Base-by-base conservation (phyloP, 441 rosid species). In the Populus tomentosa region DNA sequence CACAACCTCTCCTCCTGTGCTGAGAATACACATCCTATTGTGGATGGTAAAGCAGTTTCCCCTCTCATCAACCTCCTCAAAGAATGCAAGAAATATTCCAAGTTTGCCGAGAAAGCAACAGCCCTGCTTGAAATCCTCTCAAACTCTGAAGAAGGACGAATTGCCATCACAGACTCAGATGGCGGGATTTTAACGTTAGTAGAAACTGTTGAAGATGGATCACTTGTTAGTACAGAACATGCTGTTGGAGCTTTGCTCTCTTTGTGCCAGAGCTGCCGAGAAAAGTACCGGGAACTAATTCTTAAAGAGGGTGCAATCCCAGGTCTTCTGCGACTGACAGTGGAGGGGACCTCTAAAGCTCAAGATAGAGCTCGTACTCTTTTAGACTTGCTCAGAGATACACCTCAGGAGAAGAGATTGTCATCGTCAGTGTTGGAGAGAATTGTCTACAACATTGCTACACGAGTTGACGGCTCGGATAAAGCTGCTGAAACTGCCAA, bases 221-320 rank as follows among this genome's bases (percentile, higher is more conserved):
- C 95, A 28, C 91, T 81, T 74, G 66, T 84, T 53, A 92, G 95
- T 79, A 87, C 79, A 63, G 88, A 89, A 75, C 90, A 90, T 67
- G 92, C 95, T 0, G 88, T 90, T 72, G 91, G 92, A 73, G 86
- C 83, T 62, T 76, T 92, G 72, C 92, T 92, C 64, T 79, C 88
- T 63, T 70, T 92, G 75, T 92, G 97, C 84, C 83, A 70, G 78
- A 88, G 90, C 79, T 80, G 84, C 76, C 84, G 90, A 71, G 87
- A 85, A 36, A 90, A 86, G 82, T 92, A 90, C 79, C 69, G 95
- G 72, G 79, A 79, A 69, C 92, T 89, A 72, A 90, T 90, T 81
- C 89, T 90, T 35, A 86, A 87, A 28, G 97, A 90, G 83, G 97
- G 97, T 32, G 95, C 93, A n/a, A 89, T 92, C 73, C 94, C 94